phyloP scores from a whole-genome alignment of 2,329 filamentous ascomycete genomes.

The Pseudocercospora fuligena region DNA sequence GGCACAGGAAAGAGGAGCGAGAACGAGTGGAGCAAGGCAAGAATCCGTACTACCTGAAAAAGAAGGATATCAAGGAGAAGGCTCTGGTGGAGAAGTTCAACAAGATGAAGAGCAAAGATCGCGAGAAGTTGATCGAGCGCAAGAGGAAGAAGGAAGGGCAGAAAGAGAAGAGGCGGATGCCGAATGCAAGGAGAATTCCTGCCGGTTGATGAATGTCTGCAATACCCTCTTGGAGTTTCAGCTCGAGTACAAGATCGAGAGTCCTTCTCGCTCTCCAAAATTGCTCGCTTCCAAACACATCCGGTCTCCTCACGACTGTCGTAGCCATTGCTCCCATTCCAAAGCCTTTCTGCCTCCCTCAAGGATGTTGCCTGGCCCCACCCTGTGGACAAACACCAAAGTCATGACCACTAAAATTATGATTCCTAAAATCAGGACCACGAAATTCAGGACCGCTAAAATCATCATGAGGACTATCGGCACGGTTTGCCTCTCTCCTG shows the following conservation, averaged over 20 bases:
- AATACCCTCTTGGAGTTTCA: neutral
- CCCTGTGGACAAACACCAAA: neutral
- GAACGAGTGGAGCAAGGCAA: constrained; percentile 86
- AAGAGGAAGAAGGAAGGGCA: constrained; percentile 85
- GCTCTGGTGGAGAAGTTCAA: constrained; percentile 78
- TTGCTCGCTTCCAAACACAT: neutral
- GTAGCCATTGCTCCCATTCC: neutral
- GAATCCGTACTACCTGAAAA: constrained; percentile 91
- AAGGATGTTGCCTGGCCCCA: neutral
- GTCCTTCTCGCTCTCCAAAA: neutral
- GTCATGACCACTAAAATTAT: neutral
- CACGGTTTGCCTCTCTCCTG: neutral
- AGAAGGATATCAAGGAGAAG: constrained; percentile 84
- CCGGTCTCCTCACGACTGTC: neutral
- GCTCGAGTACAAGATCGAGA: neutral
- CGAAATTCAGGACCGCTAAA: too few relatives aligned
- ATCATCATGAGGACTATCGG: neutral
- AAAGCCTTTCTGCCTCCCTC: neutral
- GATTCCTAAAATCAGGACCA: neutral
- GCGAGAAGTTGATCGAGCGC: constrained; percentile 82
- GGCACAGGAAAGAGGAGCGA: constrained; percentile 83
- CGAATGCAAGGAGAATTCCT: constrained; percentile 43
- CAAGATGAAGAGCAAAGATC: constrained; percentile 81
- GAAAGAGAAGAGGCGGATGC: constrained; percentile 75
- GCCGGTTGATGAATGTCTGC: constrained; percentile 6